Percentiles rank a stretch among this genome's conserved stretches.
Conservation (phyloP, 495 filamentous ascomycete genomes). For the Aspergillus conjunctus region DNA sequence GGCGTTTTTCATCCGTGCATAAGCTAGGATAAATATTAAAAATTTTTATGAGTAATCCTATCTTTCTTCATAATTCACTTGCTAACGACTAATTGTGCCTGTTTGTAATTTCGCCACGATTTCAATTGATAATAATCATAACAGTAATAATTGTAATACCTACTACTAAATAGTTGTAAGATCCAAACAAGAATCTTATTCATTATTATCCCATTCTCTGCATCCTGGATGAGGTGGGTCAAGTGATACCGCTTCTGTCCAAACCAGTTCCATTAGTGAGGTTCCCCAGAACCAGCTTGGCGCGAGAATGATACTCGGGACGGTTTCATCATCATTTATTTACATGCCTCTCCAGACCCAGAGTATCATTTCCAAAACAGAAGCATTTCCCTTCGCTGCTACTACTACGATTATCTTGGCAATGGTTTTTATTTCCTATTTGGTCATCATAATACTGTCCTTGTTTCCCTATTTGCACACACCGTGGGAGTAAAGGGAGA, state of each 20-base stretch:
- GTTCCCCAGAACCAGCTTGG: conserved; percentile 17
- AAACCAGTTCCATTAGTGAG: conserved; percentile 15
- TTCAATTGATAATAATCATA: too few relatives aligned
- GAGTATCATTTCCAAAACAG: neutral
- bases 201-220: too few relatives aligned
- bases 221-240: neutral
- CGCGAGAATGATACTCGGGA: neutral
- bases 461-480: too few relatives aligned
- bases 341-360: conserved; percentile 5
- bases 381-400: neutral
- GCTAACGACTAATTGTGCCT: too few relatives aligned
- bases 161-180: neutral
- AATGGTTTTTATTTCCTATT: conserved; percentile 14
- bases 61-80: too few relatives aligned
- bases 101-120: too few relatives aligned
- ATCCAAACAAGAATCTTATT: neutral
- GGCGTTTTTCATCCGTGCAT: too few relatives aligned
- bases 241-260: conserved; percentile 10
- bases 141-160: neutral
- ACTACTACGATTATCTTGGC: too few relatives aligned
- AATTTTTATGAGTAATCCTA: too few relatives aligned
- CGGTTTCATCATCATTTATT: conserved; percentile 5
- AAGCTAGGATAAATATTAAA: too few relatives aligned
- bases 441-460: neutral
- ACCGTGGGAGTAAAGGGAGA: too few relatives aligned